phyloP scores from a whole-genome alignment of 2,329 filamentous ascomycete species.

The Metarhizium album region DNA sequence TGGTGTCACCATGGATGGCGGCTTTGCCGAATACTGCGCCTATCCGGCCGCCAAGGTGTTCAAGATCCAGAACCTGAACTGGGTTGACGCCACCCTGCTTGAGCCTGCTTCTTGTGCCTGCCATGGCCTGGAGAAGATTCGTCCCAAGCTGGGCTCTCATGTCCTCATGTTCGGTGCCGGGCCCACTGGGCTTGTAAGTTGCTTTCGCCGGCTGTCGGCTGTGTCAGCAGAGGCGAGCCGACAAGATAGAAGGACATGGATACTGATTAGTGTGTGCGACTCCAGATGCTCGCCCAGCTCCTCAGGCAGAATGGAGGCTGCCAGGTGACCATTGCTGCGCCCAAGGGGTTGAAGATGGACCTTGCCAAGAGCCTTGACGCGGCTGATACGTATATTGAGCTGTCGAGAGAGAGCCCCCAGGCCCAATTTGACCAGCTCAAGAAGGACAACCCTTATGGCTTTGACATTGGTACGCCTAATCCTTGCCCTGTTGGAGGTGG shows the following conservation, averaged over 20 bases:
- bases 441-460: conserved; percentile 57
- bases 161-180: conserved; percentile 58
- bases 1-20: conserved; percentile 57
- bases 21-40: conserved; percentile 59
- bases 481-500: not conserved
- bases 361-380: conserved; percentile 48
- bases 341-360: conserved; percentile 59
- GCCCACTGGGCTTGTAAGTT: conserved; percentile 50
- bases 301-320: conserved; percentile 56
- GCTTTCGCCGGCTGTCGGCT: conserved; percentile 7
- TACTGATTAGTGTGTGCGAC: too few relatives aligned
- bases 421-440: conserved; percentile 53
- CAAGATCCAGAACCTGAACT: conserved; percentile 53
- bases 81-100: conserved; percentile 59
- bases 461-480: conserved; percentile 45
- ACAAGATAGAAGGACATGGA: too few relatives aligned
- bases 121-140: conserved; percentile 59
- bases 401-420: conserved; percentile 42
- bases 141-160: conserved; percentile 52
- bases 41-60: conserved; percentile 47
- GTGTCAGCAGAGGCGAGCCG: too few relatives aligned
- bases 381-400: conserved; percentile 42
- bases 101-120: conserved; percentile 63
- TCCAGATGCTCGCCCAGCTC: conserved; percentile 47
- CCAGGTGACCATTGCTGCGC: conserved; percentile 59